Percentiles rank a stretch among this genome's conserved stretches.
Conservation (phyloP, 257 asterid genomes). For the Solanum neorickii region DNA sequence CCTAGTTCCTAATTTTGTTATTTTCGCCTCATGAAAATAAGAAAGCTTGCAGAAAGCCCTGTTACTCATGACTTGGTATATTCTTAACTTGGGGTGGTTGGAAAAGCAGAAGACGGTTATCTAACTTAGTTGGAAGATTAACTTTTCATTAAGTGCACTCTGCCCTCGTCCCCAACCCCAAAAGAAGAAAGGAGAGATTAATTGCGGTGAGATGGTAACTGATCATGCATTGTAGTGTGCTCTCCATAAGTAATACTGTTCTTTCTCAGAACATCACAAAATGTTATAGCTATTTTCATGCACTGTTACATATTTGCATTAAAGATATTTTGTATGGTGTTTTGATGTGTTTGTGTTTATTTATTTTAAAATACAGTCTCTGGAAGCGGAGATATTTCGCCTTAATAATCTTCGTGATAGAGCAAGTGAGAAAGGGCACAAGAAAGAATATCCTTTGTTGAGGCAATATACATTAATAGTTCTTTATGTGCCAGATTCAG, state of each 20-base stretch:
- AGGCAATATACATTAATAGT: neutral
- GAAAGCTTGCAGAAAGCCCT: neutral
- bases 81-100: neutral
- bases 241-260: neutral
- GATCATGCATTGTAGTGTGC: neutral
- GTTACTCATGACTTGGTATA: neutral
- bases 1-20: neutral
- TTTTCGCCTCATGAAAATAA: neutral
- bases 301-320: neutral
- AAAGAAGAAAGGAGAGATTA: neutral
- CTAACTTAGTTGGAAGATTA: neutral
- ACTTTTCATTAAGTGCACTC: neutral
- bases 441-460: conserved; percentile 48
- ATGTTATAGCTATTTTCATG: neutral
- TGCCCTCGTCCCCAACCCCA: neutral
- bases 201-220: neutral
- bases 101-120: neutral
- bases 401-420: conserved; percentile 28
- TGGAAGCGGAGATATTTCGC: conserved; percentile 27
- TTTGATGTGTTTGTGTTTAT: neutral
- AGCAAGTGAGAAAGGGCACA: conserved; percentile 40
- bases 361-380: conserved; percentile 12
- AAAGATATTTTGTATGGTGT: neutral
- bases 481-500: neutral
- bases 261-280: neutral